Evolutionary conservation across 1,284 basidiomycete genomes (phyloP).

Genomic region (Paramarasmius palmivorus): DNA sequence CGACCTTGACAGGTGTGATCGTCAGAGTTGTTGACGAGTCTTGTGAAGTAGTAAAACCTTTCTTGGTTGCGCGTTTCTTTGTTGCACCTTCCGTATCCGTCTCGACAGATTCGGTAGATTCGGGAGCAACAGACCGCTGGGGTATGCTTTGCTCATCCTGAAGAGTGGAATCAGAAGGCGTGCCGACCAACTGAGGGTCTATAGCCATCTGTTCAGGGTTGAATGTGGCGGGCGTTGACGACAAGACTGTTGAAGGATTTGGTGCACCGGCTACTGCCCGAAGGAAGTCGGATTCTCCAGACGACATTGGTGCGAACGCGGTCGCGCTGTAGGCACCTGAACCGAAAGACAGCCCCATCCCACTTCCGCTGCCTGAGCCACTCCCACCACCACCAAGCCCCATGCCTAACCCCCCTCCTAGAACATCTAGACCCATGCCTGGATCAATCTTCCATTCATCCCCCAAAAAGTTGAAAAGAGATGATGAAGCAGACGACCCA

Average conservation of each 20-base stretch:
- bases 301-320: neutral
- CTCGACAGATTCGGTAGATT: slow-evolving; percentile 20
- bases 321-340: too few relatives aligned
- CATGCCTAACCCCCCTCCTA: neutral
- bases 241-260: neutral
- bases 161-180: slow-evolving; percentile 26
- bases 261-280: neutral
- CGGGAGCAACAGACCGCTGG: slow-evolving; percentile 24
- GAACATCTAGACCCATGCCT: neutral
- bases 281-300: neutral
- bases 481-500: neutral
- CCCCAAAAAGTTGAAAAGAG: slow-evolving; percentile 15
- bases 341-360: neutral
- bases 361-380: neutral
- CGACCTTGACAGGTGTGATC: slow-evolving; percentile 52
- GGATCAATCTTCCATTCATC: slow-evolving; percentile 15
- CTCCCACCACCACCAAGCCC: neutral
- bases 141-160: slow-evolving; percentile 5
- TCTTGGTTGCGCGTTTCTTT: slow-evolving; percentile 1
- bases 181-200: slow-evolving; percentile 47
- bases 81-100: neutral
- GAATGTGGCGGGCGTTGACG: neutral
- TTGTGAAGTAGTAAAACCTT: neutral
- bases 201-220: slow-evolving; percentile 31
- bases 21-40: slow-evolving; percentile 35